Evolutionary conservation across 2,329 filamentous ascomycete genomes (phyloP).

Genomic region (Trichothecium sympodiale): DNA sequence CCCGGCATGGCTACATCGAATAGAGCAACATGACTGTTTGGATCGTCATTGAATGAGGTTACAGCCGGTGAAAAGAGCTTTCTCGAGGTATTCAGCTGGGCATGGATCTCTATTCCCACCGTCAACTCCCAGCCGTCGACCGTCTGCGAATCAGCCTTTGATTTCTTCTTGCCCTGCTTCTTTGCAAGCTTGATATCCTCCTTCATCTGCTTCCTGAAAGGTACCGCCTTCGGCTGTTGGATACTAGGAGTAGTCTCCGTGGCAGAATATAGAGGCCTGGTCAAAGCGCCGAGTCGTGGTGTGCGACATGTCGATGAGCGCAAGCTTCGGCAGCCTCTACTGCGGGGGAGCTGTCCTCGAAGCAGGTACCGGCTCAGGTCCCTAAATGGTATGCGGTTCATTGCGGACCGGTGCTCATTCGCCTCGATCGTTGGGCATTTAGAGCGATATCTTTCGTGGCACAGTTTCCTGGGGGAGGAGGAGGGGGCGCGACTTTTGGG

Average conservation of each 20-base stretch:
- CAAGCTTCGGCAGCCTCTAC: constrained; percentile 38
- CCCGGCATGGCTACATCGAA: constrained; percentile 89
- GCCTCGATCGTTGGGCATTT: too few relatives aligned
- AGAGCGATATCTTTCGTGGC: too few relatives aligned
- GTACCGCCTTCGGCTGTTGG: constrained; percentile 21
- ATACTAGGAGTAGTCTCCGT: background rate
- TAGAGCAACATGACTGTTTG: constrained; percentile 78
- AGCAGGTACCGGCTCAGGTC: constrained; percentile 39
- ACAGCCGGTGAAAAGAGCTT: constrained; percentile 79
- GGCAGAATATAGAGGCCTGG: too few relatives aligned
- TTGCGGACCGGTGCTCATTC: constrained; percentile 12
- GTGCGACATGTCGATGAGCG: constrained; percentile 11
- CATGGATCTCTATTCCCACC: constrained; percentile 94
- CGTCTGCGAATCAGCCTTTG: constrained; percentile 35
- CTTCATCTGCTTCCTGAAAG: constrained; percentile 62
- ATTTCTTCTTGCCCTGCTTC: constrained; percentile 43
- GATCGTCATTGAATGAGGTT: constrained; percentile 53
- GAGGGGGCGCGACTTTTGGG: too few relatives aligned
- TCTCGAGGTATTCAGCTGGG: constrained; percentile 76
- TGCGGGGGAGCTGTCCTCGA: constrained; percentile 27
- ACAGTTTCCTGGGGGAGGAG: too few relatives aligned
- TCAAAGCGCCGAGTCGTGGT: constrained; percentile 5
- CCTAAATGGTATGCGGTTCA: constrained; percentile 31
- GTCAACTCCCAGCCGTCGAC: constrained; percentile 79
- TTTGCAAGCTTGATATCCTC: constrained; percentile 61